A percentile compares a stretch with the other conserved stretches of the same genome.
Conservation (phyloP, 495 filamentous ascomycete genomes). For the Paragyromitra xinjiangensis region DNA sequence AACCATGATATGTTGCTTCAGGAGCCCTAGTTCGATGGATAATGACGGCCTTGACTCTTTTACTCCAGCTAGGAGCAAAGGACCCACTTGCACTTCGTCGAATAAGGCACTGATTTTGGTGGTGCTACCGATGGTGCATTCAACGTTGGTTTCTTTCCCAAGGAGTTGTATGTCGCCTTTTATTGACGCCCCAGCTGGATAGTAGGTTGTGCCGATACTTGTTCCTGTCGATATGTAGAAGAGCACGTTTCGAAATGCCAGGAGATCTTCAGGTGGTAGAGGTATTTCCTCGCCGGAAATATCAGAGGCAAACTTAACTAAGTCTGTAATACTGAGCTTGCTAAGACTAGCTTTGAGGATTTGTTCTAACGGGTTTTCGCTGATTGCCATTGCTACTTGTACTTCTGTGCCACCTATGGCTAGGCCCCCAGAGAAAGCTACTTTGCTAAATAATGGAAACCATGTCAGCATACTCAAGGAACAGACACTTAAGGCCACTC, state of each 20-base stretch:
- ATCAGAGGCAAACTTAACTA: slow-evolving; percentile 39
- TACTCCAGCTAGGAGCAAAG: slow-evolving; percentile 32
- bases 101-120: slow-evolving; percentile 39
- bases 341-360: slow-evolving; percentile 37
- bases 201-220: slow-evolving; percentile 48
- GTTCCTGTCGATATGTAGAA: slow-evolving; percentile 47
- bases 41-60: slow-evolving; percentile 20
- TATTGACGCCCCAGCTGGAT: slow-evolving; percentile 40
- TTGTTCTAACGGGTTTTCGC: slow-evolving; percentile 45
- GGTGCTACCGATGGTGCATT: slow-evolving; percentile 40
- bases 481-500: background rate
- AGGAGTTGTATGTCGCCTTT: slow-evolving; percentile 42
- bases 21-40: slow-evolving; percentile 41
- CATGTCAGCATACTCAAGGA: background rate
- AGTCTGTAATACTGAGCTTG: slow-evolving; percentile 39
- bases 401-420: slow-evolving; percentile 41
- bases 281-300: slow-evolving; percentile 37
- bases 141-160: slow-evolving; percentile 29
- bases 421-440: slow-evolving; percentile 45
- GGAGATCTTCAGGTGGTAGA: slow-evolving; percentile 34
- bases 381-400: slow-evolving; percentile 42
- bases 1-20: slow-evolving; percentile 48
- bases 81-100: slow-evolving; percentile 39
- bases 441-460: slow-evolving; percentile 9
- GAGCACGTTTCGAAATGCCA: slow-evolving; percentile 31